phyloP scores from a whole-genome alignment of 129 eudicot species.

The Daucus carota region DNA sequence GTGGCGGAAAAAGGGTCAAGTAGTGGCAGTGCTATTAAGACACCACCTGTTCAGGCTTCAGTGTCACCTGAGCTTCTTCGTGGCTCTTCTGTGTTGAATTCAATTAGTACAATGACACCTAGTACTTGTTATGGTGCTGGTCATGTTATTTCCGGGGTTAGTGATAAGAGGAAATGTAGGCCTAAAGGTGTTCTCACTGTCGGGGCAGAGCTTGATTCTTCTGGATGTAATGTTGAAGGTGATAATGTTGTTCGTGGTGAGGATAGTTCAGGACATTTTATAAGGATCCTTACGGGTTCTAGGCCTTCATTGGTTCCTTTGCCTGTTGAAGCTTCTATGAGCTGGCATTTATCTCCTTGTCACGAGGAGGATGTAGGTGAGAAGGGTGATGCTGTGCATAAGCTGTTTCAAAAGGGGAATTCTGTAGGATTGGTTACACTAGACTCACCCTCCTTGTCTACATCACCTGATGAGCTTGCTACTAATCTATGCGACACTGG shows the following conservation, averaged over 20 bases:
- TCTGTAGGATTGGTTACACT: conserved; percentile 2
- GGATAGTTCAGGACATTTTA: conserved; percentile 15
- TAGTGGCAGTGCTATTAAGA: conserved; percentile 19
- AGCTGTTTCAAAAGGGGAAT: conserved; percentile 6
- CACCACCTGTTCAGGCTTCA: conserved; percentile 78
- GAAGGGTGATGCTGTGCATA: conserved; percentile 7
- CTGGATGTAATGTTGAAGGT: conserved; percentile 18
- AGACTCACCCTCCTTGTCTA: conserved; percentile 21
- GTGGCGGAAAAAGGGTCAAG: conserved; percentile 24
- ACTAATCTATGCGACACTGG: conserved; percentile 15
- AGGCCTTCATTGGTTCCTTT: conserved; percentile 48
- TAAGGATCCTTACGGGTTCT: conserved; percentile 14
- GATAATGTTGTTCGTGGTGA: conserved; percentile 13
- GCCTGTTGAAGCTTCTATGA: conserved; percentile 75
- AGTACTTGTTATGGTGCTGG: conserved; percentile 74
- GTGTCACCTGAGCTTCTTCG: conserved; percentile 84
- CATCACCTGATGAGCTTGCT: conserved; percentile 11
- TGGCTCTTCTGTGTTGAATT: conserved; percentile 33
- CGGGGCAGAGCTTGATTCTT: conserved; percentile 26
- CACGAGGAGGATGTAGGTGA: conserved; percentile 23
- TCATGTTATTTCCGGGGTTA: conserved; percentile 62
- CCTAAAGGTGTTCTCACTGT: conserved; percentile 69
- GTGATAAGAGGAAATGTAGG: conserved; percentile 69
- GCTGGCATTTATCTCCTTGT: conserved; percentile 65
- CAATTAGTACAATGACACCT: conserved; percentile 39